These are phyloP conservation scores for Passiflora organensis DNA, from an alignment of 345 rosid species.

Conservation along the genomic window DNA sequence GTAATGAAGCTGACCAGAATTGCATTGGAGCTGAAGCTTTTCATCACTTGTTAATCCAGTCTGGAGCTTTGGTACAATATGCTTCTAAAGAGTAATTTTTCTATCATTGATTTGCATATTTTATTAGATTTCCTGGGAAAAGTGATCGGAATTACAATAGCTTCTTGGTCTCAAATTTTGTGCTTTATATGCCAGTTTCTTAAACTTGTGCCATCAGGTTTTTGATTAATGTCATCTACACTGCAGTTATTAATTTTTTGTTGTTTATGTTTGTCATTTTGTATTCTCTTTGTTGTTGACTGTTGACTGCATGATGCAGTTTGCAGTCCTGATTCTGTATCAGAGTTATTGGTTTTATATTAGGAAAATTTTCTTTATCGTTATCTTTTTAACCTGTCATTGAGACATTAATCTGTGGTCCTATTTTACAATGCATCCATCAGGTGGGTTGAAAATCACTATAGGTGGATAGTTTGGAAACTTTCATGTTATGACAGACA, in stretches of 20 bases:
- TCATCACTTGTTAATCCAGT: slow-evolving; percentile 47
- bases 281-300: background rate
- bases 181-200: background rate
- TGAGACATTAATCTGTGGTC: background rate
- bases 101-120: slow-evolving; percentile 13
- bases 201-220: background rate
- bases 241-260: no score
- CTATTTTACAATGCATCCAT: slow-evolving; percentile 9
- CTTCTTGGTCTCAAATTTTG: background rate
- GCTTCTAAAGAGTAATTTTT: slow-evolving; percentile 57
- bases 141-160: slow-evolving; percentile 1
- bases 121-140: background rate
- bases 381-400: background rate
- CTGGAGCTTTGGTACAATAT: slow-evolving; percentile 64
- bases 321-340: background rate
- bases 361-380: background rate
- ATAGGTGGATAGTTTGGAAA: slow-evolving; percentile 95
- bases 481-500: slow-evolving; percentile 71
- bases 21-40: slow-evolving; percentile 53
- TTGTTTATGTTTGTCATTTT: background rate
- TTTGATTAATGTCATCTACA: no score
- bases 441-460: slow-evolving; percentile 87
- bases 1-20: slow-evolving; percentile 44
- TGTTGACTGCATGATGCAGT: background rate
- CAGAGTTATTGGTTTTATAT: background rate